Percentiles rank a stretch among this genome's conserved stretches.
Conservation (phyloP, 768 basidiomycete genomes). For the Mycena filopes region DNA sequence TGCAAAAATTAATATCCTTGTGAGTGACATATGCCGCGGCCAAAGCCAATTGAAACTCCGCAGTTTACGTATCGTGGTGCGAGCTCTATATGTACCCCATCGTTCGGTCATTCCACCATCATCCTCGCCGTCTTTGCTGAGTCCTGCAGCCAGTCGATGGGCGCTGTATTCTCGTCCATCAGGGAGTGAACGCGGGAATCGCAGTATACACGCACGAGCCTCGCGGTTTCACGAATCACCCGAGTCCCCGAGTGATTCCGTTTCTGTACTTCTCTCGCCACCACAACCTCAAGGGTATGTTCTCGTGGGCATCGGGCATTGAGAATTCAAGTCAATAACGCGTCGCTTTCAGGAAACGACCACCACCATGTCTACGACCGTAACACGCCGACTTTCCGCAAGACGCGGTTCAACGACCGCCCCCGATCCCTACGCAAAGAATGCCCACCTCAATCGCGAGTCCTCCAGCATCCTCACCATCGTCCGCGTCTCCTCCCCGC, state of each 20-base stretch:
- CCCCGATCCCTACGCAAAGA: constrained; percentile 71
- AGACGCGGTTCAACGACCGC: constrained; percentile 79
- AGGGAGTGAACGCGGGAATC: constrained; percentile 5
- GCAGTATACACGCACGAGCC: constrained; percentile 11
- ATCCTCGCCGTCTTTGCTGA: no score
- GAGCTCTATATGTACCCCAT: no score
- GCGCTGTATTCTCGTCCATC: constrained; percentile 3
- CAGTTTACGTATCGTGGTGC: no score
- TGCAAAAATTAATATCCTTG: no score
- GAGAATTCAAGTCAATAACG: no score
- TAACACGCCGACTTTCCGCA: constrained; percentile 53
- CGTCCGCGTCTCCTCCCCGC: constrained; percentile 64
- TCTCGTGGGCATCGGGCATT: no score
- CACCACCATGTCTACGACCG: constrained; percentile 18
- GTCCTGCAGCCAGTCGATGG: neutral
- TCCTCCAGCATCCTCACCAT: constrained; percentile 78
- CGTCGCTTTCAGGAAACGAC: no score
- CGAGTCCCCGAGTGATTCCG: constrained; percentile 18
- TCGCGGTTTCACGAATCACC: constrained; percentile 18
- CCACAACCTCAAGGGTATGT: no score
- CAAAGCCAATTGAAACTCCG: no score
- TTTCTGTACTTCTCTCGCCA: constrained; percentile 1
- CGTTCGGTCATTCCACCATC: no score
- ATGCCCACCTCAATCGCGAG: constrained; percentile 60
- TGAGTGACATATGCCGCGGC: no score